Evolutionary conservation across 257 asterid species (phyloP).

Genomic region (Capsicum chinense): DNA sequence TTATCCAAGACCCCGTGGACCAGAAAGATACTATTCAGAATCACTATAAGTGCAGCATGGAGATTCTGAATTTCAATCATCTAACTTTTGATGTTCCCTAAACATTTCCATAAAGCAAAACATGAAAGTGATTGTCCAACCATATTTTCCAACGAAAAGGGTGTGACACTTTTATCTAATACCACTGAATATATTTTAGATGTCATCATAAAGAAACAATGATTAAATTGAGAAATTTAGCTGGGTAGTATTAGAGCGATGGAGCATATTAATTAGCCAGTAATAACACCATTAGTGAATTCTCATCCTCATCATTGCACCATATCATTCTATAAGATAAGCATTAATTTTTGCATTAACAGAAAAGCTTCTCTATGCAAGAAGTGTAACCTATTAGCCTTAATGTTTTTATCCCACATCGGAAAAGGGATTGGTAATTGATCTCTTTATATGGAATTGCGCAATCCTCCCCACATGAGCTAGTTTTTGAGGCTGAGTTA

Average conservation of each 20-base stretch:
- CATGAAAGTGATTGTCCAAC: conserved; percentile 22
- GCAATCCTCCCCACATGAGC: too few relatives aligned
- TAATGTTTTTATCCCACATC: background rate
- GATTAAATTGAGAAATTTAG: background rate
- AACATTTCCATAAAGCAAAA: background rate
- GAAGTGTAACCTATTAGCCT: background rate
- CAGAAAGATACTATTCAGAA: background rate
- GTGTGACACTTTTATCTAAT: background rate
- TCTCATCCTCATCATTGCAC: background rate
- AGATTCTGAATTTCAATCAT: conserved; percentile 3
- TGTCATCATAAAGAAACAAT: background rate
- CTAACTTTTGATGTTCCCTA: background rate
- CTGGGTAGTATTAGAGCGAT: background rate
- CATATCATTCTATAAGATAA: background rate
- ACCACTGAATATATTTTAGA: background rate
- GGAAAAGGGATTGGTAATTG: too few relatives aligned
- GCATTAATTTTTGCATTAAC: background rate
- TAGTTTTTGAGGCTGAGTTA: too few relatives aligned
- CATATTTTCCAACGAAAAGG: background rate
- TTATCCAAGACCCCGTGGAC: background rate
- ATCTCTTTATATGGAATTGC: too few relatives aligned
- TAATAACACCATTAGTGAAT: background rate
- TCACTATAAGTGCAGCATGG: background rate
- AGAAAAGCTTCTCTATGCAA: background rate
- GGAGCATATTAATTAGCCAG: background rate